Percentiles rank a stretch among this genome's conserved stretches.
Conservation (phyloP, 306 rosid species). For the Cucumis cinereus region DNA sequence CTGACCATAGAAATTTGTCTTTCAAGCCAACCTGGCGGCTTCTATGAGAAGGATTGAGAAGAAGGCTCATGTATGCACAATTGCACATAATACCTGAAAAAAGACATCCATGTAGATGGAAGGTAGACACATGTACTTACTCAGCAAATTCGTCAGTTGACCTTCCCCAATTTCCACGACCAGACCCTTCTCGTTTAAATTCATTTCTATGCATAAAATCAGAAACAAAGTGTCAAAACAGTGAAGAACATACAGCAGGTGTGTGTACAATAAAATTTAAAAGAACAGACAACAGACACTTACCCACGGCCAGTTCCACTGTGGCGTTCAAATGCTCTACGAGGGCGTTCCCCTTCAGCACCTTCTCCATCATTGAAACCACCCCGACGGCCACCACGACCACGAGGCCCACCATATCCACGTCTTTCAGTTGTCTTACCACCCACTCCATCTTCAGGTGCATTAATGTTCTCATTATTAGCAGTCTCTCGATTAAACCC, state of each 20-base stretch:
- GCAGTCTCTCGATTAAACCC: conserved; percentile 39
- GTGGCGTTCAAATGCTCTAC: conserved; percentile 65
- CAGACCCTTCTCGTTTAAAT: conserved; percentile 73
- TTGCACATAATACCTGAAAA: not conserved
- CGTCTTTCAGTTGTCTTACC: conserved; percentile 46
- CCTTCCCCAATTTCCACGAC: conserved; percentile 95
- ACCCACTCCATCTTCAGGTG: conserved; percentile 53
- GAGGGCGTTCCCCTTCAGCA: conserved; percentile 63
- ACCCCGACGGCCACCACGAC: conserved; percentile 75
- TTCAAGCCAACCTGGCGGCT: not conserved
- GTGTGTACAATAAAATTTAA: not conserved
- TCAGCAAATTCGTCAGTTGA: conserved; percentile 50
- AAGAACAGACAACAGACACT: not conserved
- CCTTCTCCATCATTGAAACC: conserved; percentile 63
- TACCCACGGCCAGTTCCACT: conserved; percentile 96
- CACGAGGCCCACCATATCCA: conserved; percentile 56
- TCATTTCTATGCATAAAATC: conserved; percentile 42
- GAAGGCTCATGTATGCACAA: not conserved
- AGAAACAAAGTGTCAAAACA: not conserved
- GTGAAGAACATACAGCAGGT: not conserved
- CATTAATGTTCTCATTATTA: conserved; percentile 30
- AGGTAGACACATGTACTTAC: conserved; percentile 18
- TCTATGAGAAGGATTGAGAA: not conserved
- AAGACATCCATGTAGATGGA: not conserved
- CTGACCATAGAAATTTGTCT: not conserved